phyloP scores from a whole-genome alignment of 352 stramenopile species.

The Globisporangium rhizosaccharum region DNA sequence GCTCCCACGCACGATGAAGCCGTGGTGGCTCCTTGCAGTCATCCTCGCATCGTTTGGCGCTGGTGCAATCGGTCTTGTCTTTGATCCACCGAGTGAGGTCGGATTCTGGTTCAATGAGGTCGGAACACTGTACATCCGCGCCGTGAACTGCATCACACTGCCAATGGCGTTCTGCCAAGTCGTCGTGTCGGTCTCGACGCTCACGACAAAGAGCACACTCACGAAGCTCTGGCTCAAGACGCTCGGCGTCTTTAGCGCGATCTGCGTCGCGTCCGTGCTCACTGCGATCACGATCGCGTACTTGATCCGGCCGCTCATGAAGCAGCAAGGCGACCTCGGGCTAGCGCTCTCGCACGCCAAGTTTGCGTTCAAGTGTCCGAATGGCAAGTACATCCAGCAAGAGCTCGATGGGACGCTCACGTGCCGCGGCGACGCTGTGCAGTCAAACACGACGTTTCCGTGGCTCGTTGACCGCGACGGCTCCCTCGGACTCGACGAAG shows the following conservation, averaged over 20 bases:
- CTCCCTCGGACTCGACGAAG: constrained; percentile 35
- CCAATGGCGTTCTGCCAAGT: constrained; percentile 64
- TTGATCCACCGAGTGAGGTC: constrained; percentile 23
- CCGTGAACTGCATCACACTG: constrained; percentile 49
- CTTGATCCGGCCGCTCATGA: constrained; percentile 27
- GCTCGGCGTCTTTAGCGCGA: constrained; percentile 27
- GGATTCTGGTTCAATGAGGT: constrained; percentile 55
- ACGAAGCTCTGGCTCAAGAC: constrained; percentile 38
- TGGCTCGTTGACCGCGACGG: constrained; percentile 38
- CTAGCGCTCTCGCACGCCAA: constrained; percentile 22
- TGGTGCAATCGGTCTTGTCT: constrained; percentile 26
- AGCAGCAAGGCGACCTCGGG: constrained; percentile 23
- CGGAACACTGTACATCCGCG: constrained; percentile 48
- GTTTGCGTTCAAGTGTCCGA: constrained; percentile 59
- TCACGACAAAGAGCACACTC: constrained; percentile 37
- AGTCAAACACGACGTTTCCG: constrained; percentile 46
- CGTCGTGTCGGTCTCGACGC: constrained; percentile 41
- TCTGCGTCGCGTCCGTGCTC: constrained; percentile 21
- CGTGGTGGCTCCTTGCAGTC: constrained; percentile 33
- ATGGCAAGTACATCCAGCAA: constrained; percentile 41
- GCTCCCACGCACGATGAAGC: constrained; percentile 31
- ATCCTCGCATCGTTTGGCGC: constrained; percentile 32
- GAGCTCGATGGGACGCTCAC: constrained; percentile 15
- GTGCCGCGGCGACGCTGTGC: constrained; percentile 27
- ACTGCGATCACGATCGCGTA: constrained; percentile 24